Percentiles rank a stretch among this genome's conserved stretches.
These are phyloP conservation scores for Brettanomyces custersianus DNA, from an alignment of 805 yeast genomes.

Conservation along the genomic window DNA sequence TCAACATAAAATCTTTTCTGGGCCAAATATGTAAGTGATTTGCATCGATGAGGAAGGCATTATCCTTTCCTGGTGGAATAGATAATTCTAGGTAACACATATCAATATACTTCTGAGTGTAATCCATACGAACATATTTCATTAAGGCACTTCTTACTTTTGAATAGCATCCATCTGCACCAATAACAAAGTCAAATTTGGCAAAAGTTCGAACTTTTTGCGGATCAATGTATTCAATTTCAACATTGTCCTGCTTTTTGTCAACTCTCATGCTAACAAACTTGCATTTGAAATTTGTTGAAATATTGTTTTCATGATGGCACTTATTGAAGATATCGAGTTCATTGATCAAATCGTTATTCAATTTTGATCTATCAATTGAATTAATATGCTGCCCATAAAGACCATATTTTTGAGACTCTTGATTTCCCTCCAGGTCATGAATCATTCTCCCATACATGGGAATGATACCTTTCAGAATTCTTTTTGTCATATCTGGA, in stretches of 20 bases:
- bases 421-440: conserved; percentile 50
- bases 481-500: conserved; percentile 41
- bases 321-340: conserved; percentile 34
- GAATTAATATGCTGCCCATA: conserved; percentile 81
- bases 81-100: conserved; percentile 75
- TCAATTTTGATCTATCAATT: conserved; percentile 67
- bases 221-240: conserved; percentile 4
- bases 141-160: conserved; percentile 62
- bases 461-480: conserved; percentile 61
- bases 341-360: conserved; percentile 57
- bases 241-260: conserved; percentile 9
- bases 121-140: conserved; percentile 58
- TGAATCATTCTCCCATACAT: conserved; percentile 91
- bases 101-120: conserved; percentile 69
- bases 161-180: conserved; percentile 84
- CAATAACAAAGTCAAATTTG: conserved; percentile 55
- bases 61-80: conserved; percentile 48
- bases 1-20: conserved; percentile 74
- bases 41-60: conserved; percentile 47
- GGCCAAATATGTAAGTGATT: conserved; percentile 94
- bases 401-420: conserved; percentile 68
- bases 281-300: conserved; percentile 47
- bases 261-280: conserved; percentile 33
- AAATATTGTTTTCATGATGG: conserved; percentile 21
- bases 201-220: conserved; percentile 3